Evolutionary conservation across 2,329 filamentous ascomycete genomes (phyloP), one percentile per base, ranked within the genome.

Genomic region (Beauveria sp.): DNA sequence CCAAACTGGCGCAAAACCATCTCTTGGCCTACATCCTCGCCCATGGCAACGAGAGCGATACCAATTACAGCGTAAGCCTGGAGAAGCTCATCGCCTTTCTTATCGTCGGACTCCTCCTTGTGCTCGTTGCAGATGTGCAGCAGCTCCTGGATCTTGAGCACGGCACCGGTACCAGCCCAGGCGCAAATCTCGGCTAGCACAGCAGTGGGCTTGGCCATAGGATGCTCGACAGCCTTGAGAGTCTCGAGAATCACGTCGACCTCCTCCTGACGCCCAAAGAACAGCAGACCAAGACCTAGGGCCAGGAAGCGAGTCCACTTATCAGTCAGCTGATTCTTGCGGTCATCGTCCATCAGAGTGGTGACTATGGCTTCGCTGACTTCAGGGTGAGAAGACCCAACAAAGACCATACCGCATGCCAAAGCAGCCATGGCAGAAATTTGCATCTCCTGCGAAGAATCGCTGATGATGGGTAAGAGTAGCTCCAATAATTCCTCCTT

Each of bases 231-330:
- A 28, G 90, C 95, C 80, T 98, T 99, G 61, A 99, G 83, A 0
- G 95, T 96, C 78, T 99, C 95, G 38, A 98, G 79, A 66, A 98
- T 93, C 62, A 98, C 93, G 70, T 99, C 95, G n/a, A 98, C 95
- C 74, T 98, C 93, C 74, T 99, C 95, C 76, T 99, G 95, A 66
- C 91, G 88, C 45, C 95, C 95, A 69, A 99, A 98, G 83, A 92
- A 99, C 30, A 99, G 81, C 28, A 99, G 83, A 1, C 93, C 95
- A 65, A 99, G 83, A 66, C 95, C 95, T 47, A 99, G 87, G 22
- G 91, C 93, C 79, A 99, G 89, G 78, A 99, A 99, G 20, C 95
- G 87, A 38, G 93, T 95, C 95, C 95, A 99, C 77, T 98, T 99
- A 77, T 98, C 91, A 67, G 96, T 97, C 63, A 99, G 80, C 73